Evolutionary conservation across 73 alveolate species (phyloP).

Genomic region (Tetrahymena elliotti): DNA sequence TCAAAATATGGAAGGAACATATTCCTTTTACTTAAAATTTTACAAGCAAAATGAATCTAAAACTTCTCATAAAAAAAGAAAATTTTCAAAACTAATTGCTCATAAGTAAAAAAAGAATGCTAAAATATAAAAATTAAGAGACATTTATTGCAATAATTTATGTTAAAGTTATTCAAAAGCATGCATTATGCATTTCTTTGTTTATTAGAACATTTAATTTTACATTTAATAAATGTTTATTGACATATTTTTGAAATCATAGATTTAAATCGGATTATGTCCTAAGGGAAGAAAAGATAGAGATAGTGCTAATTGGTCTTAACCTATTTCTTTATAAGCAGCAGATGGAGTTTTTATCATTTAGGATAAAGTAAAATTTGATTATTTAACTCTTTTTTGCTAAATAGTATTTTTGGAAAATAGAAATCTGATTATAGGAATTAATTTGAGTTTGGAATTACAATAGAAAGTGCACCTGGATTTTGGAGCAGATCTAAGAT

Average conservation of each 20-base stretch:
- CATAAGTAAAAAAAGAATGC: too few species aligned
- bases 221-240: too few species aligned
- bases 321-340: constrained; percentile 19
- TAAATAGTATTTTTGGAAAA: background rate
- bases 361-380: background rate
- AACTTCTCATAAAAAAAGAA: too few species aligned
- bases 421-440: constrained; percentile 9
- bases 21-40: too few species aligned
- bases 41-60: too few species aligned
- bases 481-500: constrained; percentile 21
- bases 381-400: background rate
- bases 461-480: constrained; percentile 36
- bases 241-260: too few species aligned
- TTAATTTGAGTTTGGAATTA: constrained; percentile 33
- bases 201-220: too few species aligned
- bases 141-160: background rate
- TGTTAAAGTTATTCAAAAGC: too few species aligned
- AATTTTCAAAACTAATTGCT: too few species aligned
- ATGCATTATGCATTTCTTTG: too few species aligned
- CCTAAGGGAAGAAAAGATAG: background rate
- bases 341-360: constrained; percentile 12
- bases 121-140: too few species aligned
- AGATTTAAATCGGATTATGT: background rate
- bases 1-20: too few species aligned
- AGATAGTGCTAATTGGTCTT: constrained; percentile 9